Conservation (phyloP, 1,284 basidiomycete species). For the Papiliotrema laurentii region DNA sequence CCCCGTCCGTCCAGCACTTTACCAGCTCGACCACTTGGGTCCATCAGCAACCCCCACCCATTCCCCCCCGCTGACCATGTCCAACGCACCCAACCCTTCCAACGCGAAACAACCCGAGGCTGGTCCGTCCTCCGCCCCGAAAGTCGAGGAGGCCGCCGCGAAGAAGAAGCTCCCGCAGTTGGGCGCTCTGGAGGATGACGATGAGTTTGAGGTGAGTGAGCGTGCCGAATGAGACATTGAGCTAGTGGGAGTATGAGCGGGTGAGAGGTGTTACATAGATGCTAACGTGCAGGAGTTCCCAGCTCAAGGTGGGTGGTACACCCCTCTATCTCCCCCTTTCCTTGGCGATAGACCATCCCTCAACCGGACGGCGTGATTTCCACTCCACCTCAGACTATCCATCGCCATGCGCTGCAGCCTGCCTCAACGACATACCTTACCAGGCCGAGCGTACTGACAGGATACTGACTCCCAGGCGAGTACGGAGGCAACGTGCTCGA, state of each 20-base stretch:
- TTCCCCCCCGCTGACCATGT: too few species aligned
- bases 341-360: background rate
- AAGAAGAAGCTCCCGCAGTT: constrained; percentile 47
- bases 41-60: too few species aligned
- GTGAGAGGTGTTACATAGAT: background rate
- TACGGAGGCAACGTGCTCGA: constrained; percentile 37
- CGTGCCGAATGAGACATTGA: background rate
- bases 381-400: background rate
- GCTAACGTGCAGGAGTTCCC: constrained; percentile 38
- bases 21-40: too few species aligned
- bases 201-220: constrained; percentile 50
- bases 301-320: constrained; percentile 30
- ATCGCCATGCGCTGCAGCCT: background rate
- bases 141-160: constrained; percentile 11
- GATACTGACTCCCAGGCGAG: constrained; percentile 16
- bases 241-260: too few species aligned
- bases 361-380: too few species aligned
- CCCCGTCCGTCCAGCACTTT: too few species aligned
- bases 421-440: too few species aligned
- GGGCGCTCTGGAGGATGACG: constrained; percentile 50
- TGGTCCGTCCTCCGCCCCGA: background rate
- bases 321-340: background rate
- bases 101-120: background rate
- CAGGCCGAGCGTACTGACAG: constrained; percentile 3
- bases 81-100: too few species aligned